Conservation (phyloP, 23 red algal species). For the Agarophyton chilense region DNA sequence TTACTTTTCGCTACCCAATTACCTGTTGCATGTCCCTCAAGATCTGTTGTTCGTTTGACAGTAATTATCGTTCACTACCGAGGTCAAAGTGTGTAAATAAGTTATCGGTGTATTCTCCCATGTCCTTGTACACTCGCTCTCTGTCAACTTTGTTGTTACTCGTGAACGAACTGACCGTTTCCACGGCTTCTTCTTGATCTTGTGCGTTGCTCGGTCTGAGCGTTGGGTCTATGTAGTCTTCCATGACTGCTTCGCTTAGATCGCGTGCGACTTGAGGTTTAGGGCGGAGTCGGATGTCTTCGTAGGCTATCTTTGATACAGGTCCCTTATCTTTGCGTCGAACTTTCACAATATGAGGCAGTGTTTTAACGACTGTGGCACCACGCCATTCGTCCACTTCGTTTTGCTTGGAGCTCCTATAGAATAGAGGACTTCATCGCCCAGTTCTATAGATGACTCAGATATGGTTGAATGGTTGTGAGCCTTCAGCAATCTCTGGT, state of each 20-base stretch:
- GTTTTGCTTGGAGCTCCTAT: neutral
- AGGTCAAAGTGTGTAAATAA: neutral
- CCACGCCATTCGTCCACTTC: neutral
- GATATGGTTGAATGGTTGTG: neutral
- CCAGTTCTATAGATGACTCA: neutral
- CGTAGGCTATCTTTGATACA: constrained; percentile 21
- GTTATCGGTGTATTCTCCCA: neutral
- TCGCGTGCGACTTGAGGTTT: neutral
- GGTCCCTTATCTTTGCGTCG: constrained; percentile 7
- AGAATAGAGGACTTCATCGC: neutral
- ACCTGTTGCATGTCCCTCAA: neutral
- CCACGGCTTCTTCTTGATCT: neutral
- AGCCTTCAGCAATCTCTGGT: constrained; percentile 10
- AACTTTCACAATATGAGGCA: neutral
- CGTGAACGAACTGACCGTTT: neutral
- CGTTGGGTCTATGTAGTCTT: neutral
- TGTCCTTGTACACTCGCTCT: constrained; percentile 16
- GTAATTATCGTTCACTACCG: neutral
- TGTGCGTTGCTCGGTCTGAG: neutral
- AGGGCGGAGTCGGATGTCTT: neutral
- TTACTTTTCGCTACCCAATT: constrained; percentile 2
- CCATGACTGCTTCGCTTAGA: neutral
- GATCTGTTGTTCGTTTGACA: neutral
- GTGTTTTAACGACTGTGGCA: neutral
- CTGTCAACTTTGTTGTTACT: neutral